These are phyloP conservation scores for sorghum (Sorghum bicolor) DNA, from an alignment of 176 grass and related monocot species.

Conservation along the genomic window Sorghum_bicolor_NCBIv3 NC_012872.2:55070001-55070500, in stretches of 20 bases:
- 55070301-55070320: neutral
- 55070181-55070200: constrained; percentile 5
- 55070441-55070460: neutral
- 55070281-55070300: neutral
- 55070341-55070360: neutral
- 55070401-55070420: constrained; percentile 45
- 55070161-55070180: neutral
- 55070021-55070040: neutral
- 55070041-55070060: no score
- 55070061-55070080: neutral
- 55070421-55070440: constrained; percentile 20
- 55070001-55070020: neutral
- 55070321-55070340: constrained; percentile 3
- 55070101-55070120: neutral
- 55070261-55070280: neutral
- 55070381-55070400: no score
- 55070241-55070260: neutral
- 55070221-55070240: neutral
- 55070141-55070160: neutral
- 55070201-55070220: constrained; percentile 8
- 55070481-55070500: neutral
- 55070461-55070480: neutral
- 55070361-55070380: no score
- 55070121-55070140: neutral
- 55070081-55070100: neutral